phyloP scores from a whole-genome alignment of 2,329 filamentous ascomycete species.

The Talaromyces sp. region DNA sequence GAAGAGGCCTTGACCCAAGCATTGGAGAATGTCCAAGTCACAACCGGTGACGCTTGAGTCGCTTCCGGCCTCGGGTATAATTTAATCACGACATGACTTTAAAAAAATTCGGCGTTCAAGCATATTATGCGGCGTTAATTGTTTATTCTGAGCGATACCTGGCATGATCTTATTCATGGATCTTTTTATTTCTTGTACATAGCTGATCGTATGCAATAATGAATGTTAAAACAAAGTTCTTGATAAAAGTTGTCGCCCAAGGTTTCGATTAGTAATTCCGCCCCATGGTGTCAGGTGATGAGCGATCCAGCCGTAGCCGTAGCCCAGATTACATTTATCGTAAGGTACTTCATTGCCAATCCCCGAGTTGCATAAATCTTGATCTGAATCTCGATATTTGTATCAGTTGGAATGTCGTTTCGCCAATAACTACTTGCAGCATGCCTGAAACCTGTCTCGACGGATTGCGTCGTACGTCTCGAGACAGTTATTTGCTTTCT shows the following conservation, averaged over 20 bases:
- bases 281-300: background rate
- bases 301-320: background rate
- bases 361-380: background rate
- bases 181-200: constrained; percentile 14
- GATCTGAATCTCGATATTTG: background rate
- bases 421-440: constrained; percentile 34
- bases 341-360: background rate
- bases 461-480: constrained; percentile 38
- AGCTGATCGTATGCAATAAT: background rate
- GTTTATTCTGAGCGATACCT: constrained; percentile 9
- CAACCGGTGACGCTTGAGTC: constrained; percentile 29
- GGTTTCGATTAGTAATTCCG: constrained; percentile 4
- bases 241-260: background rate
- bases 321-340: background rate
- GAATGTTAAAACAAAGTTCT: constrained; percentile 10
- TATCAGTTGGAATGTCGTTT: background rate
- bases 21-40: constrained; percentile 28
- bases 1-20: constrained; percentile 53
- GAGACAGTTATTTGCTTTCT: background rate
- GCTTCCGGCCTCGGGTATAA: background rate
- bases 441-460: constrained; percentile 41
- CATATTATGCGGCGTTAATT: constrained; percentile 13
- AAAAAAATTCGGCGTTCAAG: background rate
- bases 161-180: constrained; percentile 7
- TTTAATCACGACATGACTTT: constrained; percentile 4